Conservation (phyloP, 768 basidiomycete species). For the Suillus fuscotomentosus region DNA sequence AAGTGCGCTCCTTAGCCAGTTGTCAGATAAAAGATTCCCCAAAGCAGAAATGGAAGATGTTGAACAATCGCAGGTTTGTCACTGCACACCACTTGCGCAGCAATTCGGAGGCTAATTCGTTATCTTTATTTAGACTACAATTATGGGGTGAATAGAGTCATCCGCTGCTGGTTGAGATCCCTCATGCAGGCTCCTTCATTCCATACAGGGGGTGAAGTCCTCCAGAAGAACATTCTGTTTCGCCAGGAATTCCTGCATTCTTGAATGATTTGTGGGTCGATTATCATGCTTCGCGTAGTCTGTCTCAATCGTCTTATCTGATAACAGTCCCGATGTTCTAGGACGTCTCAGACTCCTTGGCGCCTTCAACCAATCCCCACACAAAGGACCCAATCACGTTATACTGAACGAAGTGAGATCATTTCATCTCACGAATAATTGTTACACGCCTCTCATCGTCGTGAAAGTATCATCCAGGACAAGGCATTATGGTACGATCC, state of each 20-base stretch:
- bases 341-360: constrained; percentile 63
- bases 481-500: constrained; percentile 84
- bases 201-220: constrained; percentile 67
- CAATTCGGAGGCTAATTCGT: not conserved
- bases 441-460: constrained; percentile 14
- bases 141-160: constrained; percentile 55
- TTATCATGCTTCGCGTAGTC: constrained; percentile 6
- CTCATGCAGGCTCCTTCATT: constrained; percentile 10
- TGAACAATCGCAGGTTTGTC: constrained; percentile 63
- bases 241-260: constrained; percentile 65
- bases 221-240: constrained; percentile 65
- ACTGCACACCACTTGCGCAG: not conserved
- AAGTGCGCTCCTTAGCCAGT: constrained; percentile 7
- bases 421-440: constrained; percentile 4
- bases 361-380: constrained; percentile 60
- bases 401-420: constrained; percentile 77
- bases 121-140: constrained; percentile 51
- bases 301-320: constrained; percentile 8
- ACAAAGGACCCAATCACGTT: constrained; percentile 80
- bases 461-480: constrained; percentile 74
- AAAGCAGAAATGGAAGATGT: constrained; percentile 78
- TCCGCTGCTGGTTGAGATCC: not conserved
- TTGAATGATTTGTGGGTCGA: constrained; percentile 60
- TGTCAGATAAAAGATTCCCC: constrained; percentile 73
- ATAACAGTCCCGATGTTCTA: constrained; percentile 74